These are phyloP conservation scores for Malus sieversii DNA, from an alignment of 306 rosid species.

Conservation along the genomic window DNA sequence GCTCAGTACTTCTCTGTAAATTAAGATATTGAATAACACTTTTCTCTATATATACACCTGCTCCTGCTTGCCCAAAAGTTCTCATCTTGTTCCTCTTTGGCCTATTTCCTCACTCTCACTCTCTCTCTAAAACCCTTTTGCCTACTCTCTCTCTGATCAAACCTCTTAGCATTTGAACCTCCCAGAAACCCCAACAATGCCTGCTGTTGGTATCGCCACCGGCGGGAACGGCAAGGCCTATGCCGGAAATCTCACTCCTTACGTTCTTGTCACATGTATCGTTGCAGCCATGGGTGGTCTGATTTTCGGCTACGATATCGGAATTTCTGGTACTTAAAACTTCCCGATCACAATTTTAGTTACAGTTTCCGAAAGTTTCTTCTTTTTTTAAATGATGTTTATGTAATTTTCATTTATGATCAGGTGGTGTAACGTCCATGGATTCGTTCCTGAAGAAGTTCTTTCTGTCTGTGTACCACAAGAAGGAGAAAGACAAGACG, in stretches of 20 bases:
- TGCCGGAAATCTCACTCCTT: slow-evolving; percentile 70
- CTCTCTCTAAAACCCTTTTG: neutral
- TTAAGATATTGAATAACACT: neutral
- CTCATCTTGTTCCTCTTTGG: slow-evolving; percentile 3
- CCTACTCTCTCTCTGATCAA: neutral
- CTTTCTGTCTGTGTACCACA: slow-evolving; percentile 57
- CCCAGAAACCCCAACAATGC: slow-evolving; percentile 33
- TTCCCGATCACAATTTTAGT: neutral
- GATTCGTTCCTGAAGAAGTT: slow-evolving; percentile 64
- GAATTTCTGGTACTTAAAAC: slow-evolving; percentile 64
- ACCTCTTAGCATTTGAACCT: neutral
- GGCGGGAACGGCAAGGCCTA: slow-evolving; percentile 38
- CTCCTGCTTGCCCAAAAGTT: neutral
- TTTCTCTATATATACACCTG: slow-evolving; percentile 19
- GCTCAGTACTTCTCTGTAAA: slow-evolving; percentile 12
- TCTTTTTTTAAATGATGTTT: neutral
- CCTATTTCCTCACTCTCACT: neutral
- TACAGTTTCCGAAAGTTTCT: neutral
- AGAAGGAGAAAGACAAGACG: slow-evolving; percentile 25
- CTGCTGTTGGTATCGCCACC: slow-evolving; percentile 41
- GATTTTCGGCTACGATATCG: slow-evolving; percentile 93
- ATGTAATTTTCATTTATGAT: neutral
- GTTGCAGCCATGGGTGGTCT: slow-evolving; percentile 97
- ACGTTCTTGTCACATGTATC: slow-evolving; percentile 59
- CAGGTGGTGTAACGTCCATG: slow-evolving; percentile 95